Evolutionary conservation across 352 stramenopile species (phyloP), one percentile per base, ranked within the genome.

Genomic region (Phytophthora citricola): DNA sequence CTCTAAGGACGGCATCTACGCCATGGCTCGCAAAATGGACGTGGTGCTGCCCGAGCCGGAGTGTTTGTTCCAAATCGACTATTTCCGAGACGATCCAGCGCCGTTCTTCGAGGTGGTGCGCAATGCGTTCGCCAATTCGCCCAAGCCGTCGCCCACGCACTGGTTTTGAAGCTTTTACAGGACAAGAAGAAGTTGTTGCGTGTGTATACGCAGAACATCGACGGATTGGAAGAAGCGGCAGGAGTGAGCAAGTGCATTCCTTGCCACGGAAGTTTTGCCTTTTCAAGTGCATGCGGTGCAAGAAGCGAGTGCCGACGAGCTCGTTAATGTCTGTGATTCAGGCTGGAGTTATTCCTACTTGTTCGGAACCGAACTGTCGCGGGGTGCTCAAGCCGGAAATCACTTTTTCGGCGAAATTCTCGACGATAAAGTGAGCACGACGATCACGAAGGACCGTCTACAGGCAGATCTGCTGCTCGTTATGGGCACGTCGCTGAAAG

Each of bases 141-240:
- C 95, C 12, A 69, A 81, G 24, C 97, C 96, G 22, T 99, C 96
- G 1, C 68, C 87, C 6, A 99, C 97, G 10, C 98, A 99, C 79
- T 78, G 80, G n/a, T 99, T 99, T 78, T 99, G 9, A 94, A 87
- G 22, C 57, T 94, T 40, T 71, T 99, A 41, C 76, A 98, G 68
- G 82, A 97, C 62, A 90, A 97, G 63, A 81, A 90, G 22, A 96
- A 98, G 57, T 70, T 99, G 32, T 68, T 98, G 58, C 83, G 95
- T 3, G 78, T 97, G 31, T 99, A 99, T 69, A 98, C 97, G 31
- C 97, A 99, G 72, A 99, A 99, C 73, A 99, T 99, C 71, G 98
- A 99, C 71, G 96, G 91, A 0, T 71, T 99, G 32, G 97, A 99
- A 68, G 61, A 89, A 44, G 65, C 81, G 9, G 97, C 97, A 1